These are phyloP conservation scores for Santalum album DNA, from an alignment of 164 flowering plant genomes.

Conservation along the genomic window DNA sequence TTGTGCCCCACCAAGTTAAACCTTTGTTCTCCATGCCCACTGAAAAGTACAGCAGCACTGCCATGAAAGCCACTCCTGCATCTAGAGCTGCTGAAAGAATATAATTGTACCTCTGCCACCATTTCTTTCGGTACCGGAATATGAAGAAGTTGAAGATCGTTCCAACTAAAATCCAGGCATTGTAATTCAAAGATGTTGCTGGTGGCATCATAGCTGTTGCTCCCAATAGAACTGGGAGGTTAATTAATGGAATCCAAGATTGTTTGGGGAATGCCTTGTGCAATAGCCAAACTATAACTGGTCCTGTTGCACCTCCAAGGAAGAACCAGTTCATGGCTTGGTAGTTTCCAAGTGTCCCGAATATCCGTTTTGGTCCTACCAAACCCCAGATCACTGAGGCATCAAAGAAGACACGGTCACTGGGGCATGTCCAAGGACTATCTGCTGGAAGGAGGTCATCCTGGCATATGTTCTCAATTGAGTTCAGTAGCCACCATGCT, in stretches of 20 bases:
- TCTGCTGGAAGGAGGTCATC: conserved; percentile 42
- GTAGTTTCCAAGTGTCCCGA: conserved; percentile 64
- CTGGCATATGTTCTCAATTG: conserved; percentile 51
- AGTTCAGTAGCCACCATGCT: conserved; percentile 53
- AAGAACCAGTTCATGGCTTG: conserved; percentile 83
- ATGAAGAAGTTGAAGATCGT: conserved; percentile 79
- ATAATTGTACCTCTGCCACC: conserved; percentile 94
- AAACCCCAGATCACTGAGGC: conserved; percentile 96
- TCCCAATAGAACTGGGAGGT: conserved; percentile 82
- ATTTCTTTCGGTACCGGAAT: conserved; percentile 64
- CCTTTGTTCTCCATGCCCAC: conserved; percentile 40
- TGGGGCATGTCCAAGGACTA: conserved; percentile 79
- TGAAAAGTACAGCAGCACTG: conserved; percentile 55
- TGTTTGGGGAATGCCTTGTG: conserved; percentile 73
- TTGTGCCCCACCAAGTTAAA: conserved; percentile 75
- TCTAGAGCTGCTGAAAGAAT: conserved; percentile 86
- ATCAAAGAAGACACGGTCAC: conserved; percentile 82
- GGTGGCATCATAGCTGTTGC: conserved; percentile 83
- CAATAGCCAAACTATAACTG: conserved; percentile 62
- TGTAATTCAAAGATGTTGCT: conserved; percentile 75
- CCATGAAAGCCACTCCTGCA: conserved; percentile 93
- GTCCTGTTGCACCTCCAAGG: conserved; percentile 76
- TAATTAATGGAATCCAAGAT: conserved; percentile 78
- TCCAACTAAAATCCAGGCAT: conserved; percentile 70
- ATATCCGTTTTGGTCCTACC: conserved; percentile 76